phyloP scores from a whole-genome alignment of 1,139 yeast species.

The Debaryomyces fabryi region DNA sequence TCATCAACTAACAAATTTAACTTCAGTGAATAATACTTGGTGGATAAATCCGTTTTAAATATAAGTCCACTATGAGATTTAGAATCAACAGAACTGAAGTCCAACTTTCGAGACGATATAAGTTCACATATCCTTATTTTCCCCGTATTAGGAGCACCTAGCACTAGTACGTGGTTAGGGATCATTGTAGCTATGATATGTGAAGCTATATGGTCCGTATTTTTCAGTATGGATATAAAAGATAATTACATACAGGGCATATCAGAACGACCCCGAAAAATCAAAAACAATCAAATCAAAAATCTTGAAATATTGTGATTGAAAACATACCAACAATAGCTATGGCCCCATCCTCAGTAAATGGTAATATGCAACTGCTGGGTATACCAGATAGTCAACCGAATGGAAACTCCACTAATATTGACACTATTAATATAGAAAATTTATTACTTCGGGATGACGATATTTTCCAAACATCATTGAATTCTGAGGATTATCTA shows the following conservation, averaged over 20 bases:
- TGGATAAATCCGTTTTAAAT: conserved; percentile 28
- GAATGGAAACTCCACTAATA: conserved; percentile 5
- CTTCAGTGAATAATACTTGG: conserved; percentile 36
- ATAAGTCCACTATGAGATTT: conserved; percentile 42
- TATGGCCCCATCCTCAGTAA: conserved; percentile 18
- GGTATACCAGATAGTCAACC: conserved; percentile 5
- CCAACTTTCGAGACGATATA: conserved; percentile 18
- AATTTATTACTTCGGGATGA: conserved; percentile 46
- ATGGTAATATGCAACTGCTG: conserved; percentile 8
- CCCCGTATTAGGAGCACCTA: conserved; percentile 44
- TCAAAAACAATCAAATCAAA: not conserved
- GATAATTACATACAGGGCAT: conserved; percentile 2
- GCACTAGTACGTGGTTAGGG: conserved; percentile 39
- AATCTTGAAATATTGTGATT: not conserved
- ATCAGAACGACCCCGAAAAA: conserved; percentile 3
- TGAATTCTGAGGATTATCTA: conserved; percentile 68
- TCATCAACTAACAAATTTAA: conserved; percentile 44
- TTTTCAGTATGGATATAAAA: not conserved
- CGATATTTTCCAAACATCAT: conserved; percentile 50
- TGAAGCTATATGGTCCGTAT: not conserved
- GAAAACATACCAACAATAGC: not conserved
- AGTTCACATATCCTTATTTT: conserved; percentile 33
- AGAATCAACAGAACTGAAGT: conserved; percentile 13
- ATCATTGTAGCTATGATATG: conserved; percentile 17
- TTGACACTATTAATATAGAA: conserved; percentile 42